phyloP scores from a whole-genome alignment of 306 rosid species.

The Vigna reflexopilosa region DNA sequence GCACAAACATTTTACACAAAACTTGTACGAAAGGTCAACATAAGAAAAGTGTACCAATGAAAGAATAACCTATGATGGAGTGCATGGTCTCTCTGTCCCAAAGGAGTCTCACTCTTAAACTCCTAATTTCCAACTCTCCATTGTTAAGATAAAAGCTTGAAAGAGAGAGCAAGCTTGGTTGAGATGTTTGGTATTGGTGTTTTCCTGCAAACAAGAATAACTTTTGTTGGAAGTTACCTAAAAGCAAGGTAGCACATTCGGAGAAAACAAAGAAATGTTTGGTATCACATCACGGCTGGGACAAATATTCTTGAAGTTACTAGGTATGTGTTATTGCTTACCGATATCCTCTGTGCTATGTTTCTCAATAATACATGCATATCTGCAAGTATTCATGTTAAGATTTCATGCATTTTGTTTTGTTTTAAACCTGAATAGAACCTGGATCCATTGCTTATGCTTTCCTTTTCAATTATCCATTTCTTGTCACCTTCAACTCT shows the following conservation, averaged over 20 bases:
- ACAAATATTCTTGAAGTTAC: not conserved
- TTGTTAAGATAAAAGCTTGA: not conserved
- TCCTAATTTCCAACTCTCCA: not conserved
- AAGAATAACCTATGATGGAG: not conserved
- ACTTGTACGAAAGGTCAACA: not conserved
- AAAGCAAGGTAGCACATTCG: not conserved
- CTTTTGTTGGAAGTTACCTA: not conserved
- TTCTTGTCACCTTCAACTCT: no score
- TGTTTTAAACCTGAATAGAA: no score
- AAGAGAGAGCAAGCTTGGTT: not conserved
- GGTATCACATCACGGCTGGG: not conserved
- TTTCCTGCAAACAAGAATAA: not conserved
- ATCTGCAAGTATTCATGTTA: no score
- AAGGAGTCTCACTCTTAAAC: not conserved
- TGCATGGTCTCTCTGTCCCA: no score
- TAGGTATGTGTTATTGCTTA: not conserved
- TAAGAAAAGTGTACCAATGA: no score
- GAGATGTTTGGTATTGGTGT: not conserved
- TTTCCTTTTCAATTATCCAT: no score
- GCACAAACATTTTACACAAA: not conserved
- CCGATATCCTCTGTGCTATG: no score
- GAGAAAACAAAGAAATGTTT: not conserved
- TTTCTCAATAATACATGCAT: not conserved
- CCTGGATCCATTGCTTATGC: no score
- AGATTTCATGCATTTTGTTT: no score